Evolutionary conservation across 2,329 filamentous ascomycete species (phyloP), one percentile per base, ranked within the genome.

Genomic region (Aspergillus sergii): DNA sequence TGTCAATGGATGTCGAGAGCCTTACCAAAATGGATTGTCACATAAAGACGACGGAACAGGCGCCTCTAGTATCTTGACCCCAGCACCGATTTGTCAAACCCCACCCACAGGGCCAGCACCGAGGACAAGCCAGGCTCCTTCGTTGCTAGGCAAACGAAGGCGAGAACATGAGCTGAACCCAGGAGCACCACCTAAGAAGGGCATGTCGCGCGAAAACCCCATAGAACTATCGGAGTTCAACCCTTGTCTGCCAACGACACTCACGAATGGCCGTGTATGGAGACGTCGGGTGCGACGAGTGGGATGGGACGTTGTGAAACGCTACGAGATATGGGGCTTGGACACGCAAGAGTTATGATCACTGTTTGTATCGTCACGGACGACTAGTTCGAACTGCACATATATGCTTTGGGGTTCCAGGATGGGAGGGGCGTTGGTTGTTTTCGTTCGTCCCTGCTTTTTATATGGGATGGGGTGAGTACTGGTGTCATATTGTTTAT

Each of bases 281-380:
- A 72, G 72, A 59, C 73, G 80, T 21, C 69, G 67, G 12, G 68
- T 80, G 28, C 72, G 72, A 9, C 73, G 76, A 26, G 76, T 79
- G 9, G 73, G 73, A 7, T 80, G 78, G 76, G 77, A 81, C 6
- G 75, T 78, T 6, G 66, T 81, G 16, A 74, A 77, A 58, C 64
- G 79, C 48, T 80, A 79, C 75, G 80, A 81, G 61, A 78, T 82
- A 21, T 82, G 79, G 79, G 75, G 72, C 9, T 68, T 81, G 64
- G 80, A 82, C 67, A 69, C 75, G 8, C 74, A 78, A 68, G 79
- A 81, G 56, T 69, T 76, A 59, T 77, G 43, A 68, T 48, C 51
- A 14, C 34, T 39, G 10, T 30, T 21, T 36, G 7, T 32, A 36
- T 21, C 3, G 51, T 36, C 34, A 26, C 23, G 4, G 32, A 55